phyloP scores from a whole-genome alignment of 2,329 filamentous ascomycete species.

The Hymenotorrendiella dingleyae region DNA sequence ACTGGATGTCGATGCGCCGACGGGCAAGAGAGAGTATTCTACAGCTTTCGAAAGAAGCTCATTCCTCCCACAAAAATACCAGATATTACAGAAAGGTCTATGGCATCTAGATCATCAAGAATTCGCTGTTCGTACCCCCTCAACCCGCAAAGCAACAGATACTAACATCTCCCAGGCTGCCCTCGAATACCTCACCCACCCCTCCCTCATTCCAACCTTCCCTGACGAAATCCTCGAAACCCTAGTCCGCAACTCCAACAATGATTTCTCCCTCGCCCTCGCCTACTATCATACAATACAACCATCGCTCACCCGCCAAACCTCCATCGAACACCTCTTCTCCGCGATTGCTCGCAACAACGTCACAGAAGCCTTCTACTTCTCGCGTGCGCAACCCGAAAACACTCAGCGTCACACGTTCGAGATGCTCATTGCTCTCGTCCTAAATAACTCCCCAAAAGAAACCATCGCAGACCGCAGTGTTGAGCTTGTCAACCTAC shows the following conservation, averaged over 20 bases:
- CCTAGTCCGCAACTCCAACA: conserved; percentile 55
- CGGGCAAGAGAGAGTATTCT: conserved; percentile 38
- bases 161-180: conserved; percentile 45
- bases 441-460: conserved; percentile 39
- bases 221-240: conserved; percentile 73
- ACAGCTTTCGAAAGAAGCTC: conserved; percentile 54
- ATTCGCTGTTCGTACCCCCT: conserved; percentile 46
- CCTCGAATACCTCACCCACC: conserved; percentile 71
- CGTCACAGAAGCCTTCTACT: conserved; percentile 68
- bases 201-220: conserved; percentile 74
- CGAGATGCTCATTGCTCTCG: conserved; percentile 55
- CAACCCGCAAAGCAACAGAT: conserved; percentile 2
- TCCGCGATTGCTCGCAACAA: conserved; percentile 61
- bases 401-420: conserved; percentile 59
- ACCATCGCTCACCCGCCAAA: conserved; percentile 60
- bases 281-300: conserved; percentile 74
- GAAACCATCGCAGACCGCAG: conserved; percentile 48
- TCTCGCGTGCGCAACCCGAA: conserved; percentile 60
- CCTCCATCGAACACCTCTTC: conserved; percentile 62
- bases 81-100: conserved; percentile 73
- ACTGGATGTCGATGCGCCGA: conserved; percentile 58
- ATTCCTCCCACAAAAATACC: conserved; percentile 69
- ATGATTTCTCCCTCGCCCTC: conserved; percentile 60
- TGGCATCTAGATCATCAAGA: conserved; percentile 73
- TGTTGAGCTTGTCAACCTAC: conserved; percentile 65